These are phyloP conservation scores for Calendula officinalis DNA, from an alignment of 129 eudicot species.

Conservation along the genomic window DNA sequence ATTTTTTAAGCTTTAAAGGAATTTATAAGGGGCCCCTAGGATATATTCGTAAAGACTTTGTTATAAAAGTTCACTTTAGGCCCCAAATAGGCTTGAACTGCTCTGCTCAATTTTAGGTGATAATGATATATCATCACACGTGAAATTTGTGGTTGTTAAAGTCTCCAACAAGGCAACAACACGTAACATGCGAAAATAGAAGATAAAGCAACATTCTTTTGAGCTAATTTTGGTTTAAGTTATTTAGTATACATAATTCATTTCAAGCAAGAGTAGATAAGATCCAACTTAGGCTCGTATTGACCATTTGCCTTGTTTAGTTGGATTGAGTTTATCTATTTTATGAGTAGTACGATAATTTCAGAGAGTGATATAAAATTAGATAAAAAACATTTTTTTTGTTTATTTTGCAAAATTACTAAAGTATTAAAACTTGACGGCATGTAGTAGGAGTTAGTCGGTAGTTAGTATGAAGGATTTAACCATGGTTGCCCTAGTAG, in stretches of 20 bases:
- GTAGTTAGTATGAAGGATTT: neutral
- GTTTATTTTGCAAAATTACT: neutral
- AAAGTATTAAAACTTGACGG: conserved; percentile 12
- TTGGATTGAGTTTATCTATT: too few species aligned
- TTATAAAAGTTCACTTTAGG: too few species aligned
- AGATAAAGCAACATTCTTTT: neutral
- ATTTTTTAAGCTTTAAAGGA: too few species aligned
- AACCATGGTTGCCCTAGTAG: conserved; percentile 25
- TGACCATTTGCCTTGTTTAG: too few species aligned
- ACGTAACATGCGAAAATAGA: conserved; percentile 8
- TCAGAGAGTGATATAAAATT: too few species aligned
- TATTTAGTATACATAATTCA: too few species aligned
- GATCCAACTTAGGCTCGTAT: neutral
- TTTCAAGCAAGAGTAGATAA: neutral
- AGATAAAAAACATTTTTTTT: too few species aligned
- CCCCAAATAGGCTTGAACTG: too few species aligned
- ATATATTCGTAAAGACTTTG: too few species aligned
- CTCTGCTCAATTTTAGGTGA: neutral
- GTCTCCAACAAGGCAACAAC: conserved; percentile 17
- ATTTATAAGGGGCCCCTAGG: too few species aligned
- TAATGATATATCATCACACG: conserved; percentile 12
- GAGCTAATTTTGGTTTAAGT: neutral
- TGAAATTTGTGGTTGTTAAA: conserved; percentile 23
- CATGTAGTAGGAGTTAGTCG: conserved; percentile 12
- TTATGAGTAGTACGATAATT: neutral